phyloP scores from a whole-genome alignment of 2,329 filamentous ascomycete genomes.

The Aspergillus piperis region DNA sequence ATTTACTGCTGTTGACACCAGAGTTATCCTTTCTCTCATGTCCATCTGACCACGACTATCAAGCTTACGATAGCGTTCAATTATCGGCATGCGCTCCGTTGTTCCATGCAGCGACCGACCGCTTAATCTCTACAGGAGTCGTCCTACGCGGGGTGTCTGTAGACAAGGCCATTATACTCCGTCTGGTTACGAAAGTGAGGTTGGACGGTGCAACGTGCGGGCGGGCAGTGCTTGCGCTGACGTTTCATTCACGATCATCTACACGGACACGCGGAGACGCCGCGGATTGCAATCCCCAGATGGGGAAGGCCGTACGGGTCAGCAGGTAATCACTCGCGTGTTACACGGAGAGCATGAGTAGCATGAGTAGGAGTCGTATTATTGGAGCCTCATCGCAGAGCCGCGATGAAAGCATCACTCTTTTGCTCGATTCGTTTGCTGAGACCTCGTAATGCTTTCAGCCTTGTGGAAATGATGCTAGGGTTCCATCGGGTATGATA shows the following conservation, averaged over 20 bases:
- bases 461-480: neutral
- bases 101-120: neutral
- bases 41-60: conserved; percentile 1
- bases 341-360: neutral
- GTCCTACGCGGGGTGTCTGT: neutral
- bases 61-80: neutral
- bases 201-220: neutral
- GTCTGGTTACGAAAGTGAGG: neutral
- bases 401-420: neutral
- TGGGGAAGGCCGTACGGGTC: neutral
- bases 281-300: neutral
- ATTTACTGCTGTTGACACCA: neutral
- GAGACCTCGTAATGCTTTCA: neutral
- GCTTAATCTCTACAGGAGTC: neutral
- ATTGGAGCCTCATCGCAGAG: conserved; percentile 1
- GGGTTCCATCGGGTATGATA: neutral
- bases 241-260: neutral
- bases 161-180: neutral
- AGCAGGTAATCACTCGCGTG: neutral
- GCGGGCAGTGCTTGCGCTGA: neutral
- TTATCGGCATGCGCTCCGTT: neutral
- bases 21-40: neutral
- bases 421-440: neutral
- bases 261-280: neutral
- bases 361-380: neutral